Conservation (phyloP, 2,329 filamentous ascomycete genomes). For the Colletotrichum tropicicola region DNA sequence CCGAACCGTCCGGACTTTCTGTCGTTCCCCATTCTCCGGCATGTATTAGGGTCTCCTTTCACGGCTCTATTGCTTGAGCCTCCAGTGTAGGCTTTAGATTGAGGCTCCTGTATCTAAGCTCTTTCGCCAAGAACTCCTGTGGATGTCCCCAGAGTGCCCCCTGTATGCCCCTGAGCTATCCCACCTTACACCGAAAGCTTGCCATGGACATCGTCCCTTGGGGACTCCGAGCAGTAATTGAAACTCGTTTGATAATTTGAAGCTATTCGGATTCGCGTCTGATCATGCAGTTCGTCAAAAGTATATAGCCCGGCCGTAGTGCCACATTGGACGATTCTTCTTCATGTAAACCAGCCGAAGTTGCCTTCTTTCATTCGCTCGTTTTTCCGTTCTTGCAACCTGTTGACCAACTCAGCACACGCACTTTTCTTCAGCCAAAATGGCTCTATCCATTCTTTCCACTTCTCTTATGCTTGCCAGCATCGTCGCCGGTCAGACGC, state of each 20-base stretch:
- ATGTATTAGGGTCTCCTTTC: too few relatives aligned
- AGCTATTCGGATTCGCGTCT: not conserved
- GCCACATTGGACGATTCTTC: not conserved
- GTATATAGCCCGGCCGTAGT: slow-evolving; percentile 13
- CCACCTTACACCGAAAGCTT: not conserved
- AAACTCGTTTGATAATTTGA: not conserved
- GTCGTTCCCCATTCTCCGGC: not conserved
- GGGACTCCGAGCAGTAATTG: not conserved
- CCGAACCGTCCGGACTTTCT: not conserved
- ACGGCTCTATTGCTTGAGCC: not conserved
- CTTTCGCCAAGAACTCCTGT: not conserved
- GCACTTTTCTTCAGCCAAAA: not conserved
- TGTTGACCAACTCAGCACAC: slow-evolving; percentile 17
- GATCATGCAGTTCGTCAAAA: slow-evolving; percentile 13
- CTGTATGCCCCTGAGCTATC: not conserved
- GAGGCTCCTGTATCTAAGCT: not conserved
- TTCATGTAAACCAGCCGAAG: not conserved
- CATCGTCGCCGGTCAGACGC: slow-evolving; percentile 20
- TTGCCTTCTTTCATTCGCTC: slow-evolving; percentile 1
- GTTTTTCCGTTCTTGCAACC: not conserved
- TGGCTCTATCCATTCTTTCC: slow-evolving; percentile 23
- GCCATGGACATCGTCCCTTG: not conserved
- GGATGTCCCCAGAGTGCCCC: not conserved
- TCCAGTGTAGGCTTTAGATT: not conserved
- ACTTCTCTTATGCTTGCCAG: slow-evolving; percentile 15